Evolutionary conservation across 331 rosid genomes (phyloP), one percentile per base, ranked within the genome.

Genomic region (Cydonia oblonga): DNA sequence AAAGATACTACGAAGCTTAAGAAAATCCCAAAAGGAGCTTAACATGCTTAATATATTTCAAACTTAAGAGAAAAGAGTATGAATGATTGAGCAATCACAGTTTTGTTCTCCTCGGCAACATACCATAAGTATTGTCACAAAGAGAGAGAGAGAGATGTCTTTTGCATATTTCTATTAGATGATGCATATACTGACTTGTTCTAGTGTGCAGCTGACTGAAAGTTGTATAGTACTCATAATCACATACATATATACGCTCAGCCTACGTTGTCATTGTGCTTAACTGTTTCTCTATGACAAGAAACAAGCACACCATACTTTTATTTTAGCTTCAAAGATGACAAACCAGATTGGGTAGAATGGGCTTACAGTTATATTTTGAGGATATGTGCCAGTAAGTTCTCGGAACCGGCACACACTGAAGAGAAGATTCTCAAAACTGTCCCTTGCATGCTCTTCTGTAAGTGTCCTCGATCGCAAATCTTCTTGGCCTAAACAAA

Each of bases 371-470:
- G 97, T 95, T 80, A 95, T 83, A 71, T 95, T 91, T 40, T 81
- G 86, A 70, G 99, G 96, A 81, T 89, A 91, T 53, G 78, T 24
- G 64, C 96, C 97, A 22, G 96, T 95, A 35, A 91, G 92, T 82
- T 95, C 99, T 70, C 99, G 85, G 80, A 95, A 91, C 40, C 97
- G 91, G 71, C 97, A 91, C 65, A 95, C 80, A 71, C 97, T 95
- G 77, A 95, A 91, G 24, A 89, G 87, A 82, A 91, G 99, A 81
- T 95, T 95, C 79, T 89, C 99, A 68, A 95, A 95, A 78, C 99
- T 95, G 83, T 95, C 97, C 49, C 97, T 81, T 28, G 97, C 99
- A 81, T 95, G 93, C 84, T 95, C 99, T 84, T 95, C 98, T 9
- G 99, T 95, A 49, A 95, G 91, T 72, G 97, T 86, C 75, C 97